Conservation (phyloP, 345 rosid species). For the Salix purpurea region DNA sequence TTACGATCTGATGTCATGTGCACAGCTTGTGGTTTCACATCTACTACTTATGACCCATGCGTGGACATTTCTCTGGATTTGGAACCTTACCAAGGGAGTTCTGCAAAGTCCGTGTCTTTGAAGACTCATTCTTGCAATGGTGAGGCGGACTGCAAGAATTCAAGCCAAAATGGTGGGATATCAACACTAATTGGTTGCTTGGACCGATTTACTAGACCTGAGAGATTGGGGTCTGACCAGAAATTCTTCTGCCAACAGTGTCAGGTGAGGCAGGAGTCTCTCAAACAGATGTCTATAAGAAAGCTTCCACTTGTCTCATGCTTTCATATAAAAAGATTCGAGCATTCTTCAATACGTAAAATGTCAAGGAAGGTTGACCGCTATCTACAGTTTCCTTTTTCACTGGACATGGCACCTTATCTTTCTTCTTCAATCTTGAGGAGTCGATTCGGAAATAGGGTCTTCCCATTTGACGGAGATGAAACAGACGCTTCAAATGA, state of each 20-base stretch:
- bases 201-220: slow-evolving; percentile 73
- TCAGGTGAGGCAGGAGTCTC: slow-evolving; percentile 66
- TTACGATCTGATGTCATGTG: slow-evolving; percentile 90
- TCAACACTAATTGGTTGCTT: slow-evolving; percentile 77
- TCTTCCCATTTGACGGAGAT: slow-evolving; percentile 53
- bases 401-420: slow-evolving; percentile 71
- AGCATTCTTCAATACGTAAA: slow-evolving; percentile 61
- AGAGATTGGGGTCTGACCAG: slow-evolving; percentile 85
- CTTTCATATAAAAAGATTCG: slow-evolving; percentile 85
- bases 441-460: slow-evolving; percentile 69
- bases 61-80: slow-evolving; percentile 84
- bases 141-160: slow-evolving; percentile 35
- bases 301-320: slow-evolving; percentile 82
- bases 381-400: slow-evolving; percentile 80
- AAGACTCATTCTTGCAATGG: slow-evolving; percentile 44
- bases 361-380: slow-evolving; percentile 69
- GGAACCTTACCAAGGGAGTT: slow-evolving; percentile 43
- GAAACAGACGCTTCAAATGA: slow-evolving; percentile 48
- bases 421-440: slow-evolving; percentile 72
- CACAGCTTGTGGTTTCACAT: slow-evolving; percentile 77
- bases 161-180: slow-evolving; percentile 35
- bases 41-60: slow-evolving; percentile 87
- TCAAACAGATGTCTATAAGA: slow-evolving; percentile 83
- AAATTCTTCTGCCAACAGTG: slow-evolving; percentile 81
- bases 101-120: slow-evolving; percentile 24